A percentile compares a stretch with the other conserved stretches of the same genome.
Conservation (phyloP, 139 green algal genomes). For the Parachlorella kessleri region DNA sequence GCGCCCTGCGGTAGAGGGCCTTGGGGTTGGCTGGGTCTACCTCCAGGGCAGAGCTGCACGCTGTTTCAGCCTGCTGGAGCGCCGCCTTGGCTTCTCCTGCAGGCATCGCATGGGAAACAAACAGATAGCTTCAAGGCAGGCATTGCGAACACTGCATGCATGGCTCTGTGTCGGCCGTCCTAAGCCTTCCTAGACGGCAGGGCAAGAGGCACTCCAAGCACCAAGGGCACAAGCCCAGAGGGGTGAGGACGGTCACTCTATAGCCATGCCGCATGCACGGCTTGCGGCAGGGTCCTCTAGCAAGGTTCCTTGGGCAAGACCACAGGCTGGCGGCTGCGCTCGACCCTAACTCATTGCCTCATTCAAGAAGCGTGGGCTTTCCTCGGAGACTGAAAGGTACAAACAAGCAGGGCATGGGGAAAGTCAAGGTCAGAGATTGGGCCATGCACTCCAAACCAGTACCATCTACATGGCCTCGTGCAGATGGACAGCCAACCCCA, state of each 20-base stretch:
- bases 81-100: background rate
- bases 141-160: background rate
- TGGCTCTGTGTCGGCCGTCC: background rate
- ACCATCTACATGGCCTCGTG: background rate
- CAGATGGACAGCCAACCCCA: background rate
- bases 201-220: background rate
- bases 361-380: no score
- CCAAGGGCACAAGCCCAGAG: no score
- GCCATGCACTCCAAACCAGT: no score
- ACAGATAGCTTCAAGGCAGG: background rate
- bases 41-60: background rate
- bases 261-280: no score
- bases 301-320: no score
- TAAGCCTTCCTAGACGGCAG: background rate
- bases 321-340: no score
- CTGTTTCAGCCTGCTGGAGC: background rate
- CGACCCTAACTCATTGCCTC: no score
- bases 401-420: no score
- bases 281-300: no score
- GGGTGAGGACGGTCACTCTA: no score
- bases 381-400: no score
- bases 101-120: background rate
- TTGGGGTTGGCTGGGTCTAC: background rate
- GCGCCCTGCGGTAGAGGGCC: constrained; percentile 14
- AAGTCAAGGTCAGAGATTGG: no score